These are phyloP conservation scores for Meredithiella fracta DNA, from an alignment of 2,329 filamentous ascomycete genomes.

Conservation along the genomic window DNA sequence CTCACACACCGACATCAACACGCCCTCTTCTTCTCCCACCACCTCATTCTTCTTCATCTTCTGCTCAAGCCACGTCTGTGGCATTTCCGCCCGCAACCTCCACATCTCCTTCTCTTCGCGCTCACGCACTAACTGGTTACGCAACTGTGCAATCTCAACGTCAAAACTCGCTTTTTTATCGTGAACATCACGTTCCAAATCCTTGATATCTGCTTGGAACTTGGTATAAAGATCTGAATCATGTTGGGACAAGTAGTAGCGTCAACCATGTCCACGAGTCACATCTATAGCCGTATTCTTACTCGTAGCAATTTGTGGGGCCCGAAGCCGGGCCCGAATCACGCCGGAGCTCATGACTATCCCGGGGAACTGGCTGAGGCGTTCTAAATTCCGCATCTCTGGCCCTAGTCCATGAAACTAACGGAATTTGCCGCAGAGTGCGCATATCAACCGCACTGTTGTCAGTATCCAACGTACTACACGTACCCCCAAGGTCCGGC, in stretches of 20 bases:
- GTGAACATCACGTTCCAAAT: background rate
- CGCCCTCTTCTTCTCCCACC: constrained; percentile 15
- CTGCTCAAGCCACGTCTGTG: constrained; percentile 35
- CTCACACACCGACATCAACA: background rate
- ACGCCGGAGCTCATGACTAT: background rate
- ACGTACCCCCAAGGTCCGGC: background rate
- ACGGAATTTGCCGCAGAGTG: too few relatives aligned
- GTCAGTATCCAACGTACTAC: background rate
- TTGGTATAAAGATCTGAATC: background rate
- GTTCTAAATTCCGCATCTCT: too few relatives aligned
- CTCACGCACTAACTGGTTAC: constrained; percentile 6
- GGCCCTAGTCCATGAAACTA: too few relatives aligned
- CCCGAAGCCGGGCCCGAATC: background rate
- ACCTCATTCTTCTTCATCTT: constrained; percentile 24
- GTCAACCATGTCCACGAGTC: background rate
- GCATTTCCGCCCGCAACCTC: constrained; percentile 38
- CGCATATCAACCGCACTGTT: too few relatives aligned
- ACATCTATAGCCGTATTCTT: background rate
- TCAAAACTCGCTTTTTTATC: background rate
- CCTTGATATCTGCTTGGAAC: background rate
- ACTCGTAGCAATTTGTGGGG: background rate
- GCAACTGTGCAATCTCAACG: constrained; percentile 2
- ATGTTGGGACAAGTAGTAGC: background rate
- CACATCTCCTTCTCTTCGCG: constrained; percentile 28
- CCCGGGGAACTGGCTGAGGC: too few relatives aligned